Conservation (phyloP, 441 rosid genomes). For the Raphanus hybrid region DNA sequence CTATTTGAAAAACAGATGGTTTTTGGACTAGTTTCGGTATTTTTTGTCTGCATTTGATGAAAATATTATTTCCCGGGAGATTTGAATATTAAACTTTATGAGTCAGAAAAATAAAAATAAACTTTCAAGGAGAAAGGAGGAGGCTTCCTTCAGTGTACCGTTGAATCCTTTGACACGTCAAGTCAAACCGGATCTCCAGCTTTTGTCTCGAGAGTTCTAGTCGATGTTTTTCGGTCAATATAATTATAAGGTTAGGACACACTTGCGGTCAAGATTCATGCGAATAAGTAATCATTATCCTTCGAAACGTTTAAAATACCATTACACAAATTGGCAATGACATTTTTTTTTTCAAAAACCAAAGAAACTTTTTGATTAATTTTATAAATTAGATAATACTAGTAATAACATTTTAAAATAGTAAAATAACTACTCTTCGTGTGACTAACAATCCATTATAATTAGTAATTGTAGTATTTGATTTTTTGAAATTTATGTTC, state of each 20-base stretch:
- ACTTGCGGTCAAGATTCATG: slow-evolving; percentile 39
- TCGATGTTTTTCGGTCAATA: slow-evolving; percentile 9
- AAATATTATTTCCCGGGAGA: slow-evolving; percentile 1
- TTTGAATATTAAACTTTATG: slow-evolving; percentile 14
- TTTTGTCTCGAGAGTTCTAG: slow-evolving; percentile 26
- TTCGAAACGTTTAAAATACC: background rate
- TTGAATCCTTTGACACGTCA: slow-evolving; percentile 34
- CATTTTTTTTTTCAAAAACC: background rate
- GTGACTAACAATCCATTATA: background rate
- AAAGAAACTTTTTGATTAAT: too few species aligned
- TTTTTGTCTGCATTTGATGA: background rate
- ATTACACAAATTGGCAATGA: background rate
- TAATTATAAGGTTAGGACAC: slow-evolving; percentile 17
- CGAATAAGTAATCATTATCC: slow-evolving; percentile 12
- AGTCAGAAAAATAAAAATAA: slow-evolving; percentile 7
- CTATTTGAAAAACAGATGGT: background rate
- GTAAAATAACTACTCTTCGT: background rate
- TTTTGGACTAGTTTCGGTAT: background rate
- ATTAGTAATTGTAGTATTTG: background rate
- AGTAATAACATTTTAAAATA: background rate
- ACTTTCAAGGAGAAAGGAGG: slow-evolving; percentile 21
- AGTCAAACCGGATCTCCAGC: slow-evolving; percentile 39
- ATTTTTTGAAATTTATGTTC: background rate
- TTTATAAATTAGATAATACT: background rate
- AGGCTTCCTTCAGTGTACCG: slow-evolving; percentile 27